Evolutionary conservation across 2,329 filamentous ascomycete species (phyloP).

Genomic region (Penicillium glabrum): DNA sequence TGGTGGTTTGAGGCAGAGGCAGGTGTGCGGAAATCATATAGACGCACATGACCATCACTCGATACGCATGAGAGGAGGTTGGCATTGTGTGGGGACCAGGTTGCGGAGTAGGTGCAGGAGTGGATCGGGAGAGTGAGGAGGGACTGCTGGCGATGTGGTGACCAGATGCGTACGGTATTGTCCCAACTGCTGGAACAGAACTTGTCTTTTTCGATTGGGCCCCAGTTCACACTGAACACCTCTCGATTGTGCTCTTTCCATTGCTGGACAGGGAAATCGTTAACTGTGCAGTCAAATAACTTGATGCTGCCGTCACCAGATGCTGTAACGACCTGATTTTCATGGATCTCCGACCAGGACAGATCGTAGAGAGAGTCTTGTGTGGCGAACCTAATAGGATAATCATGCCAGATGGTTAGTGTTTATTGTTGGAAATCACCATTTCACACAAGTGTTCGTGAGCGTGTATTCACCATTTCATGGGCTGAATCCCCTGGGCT

Average conservation of each 20-base stretch:
- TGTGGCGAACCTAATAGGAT: constrained; percentile 75
- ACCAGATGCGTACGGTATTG: constrained; percentile 94
- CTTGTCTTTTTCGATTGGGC: constrained; percentile 82
- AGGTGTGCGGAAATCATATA: constrained; percentile 90
- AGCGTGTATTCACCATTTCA: constrained; percentile 64
- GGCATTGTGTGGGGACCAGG: constrained; percentile 85
- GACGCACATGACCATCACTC: constrained; percentile 81
- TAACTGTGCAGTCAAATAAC: constrained; percentile 80
- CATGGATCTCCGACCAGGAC: constrained; percentile 93
- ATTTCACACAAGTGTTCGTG: not conserved
- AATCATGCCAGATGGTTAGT: not conserved
- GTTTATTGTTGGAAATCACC: not conserved
- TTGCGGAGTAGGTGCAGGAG: constrained; percentile 89
- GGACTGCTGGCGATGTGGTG: constrained; percentile 71
- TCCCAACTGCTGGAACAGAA: constrained; percentile 96
- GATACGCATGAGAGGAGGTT: constrained; percentile 83
- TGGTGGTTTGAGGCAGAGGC: constrained; percentile 85
- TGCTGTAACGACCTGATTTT: constrained; percentile 86
- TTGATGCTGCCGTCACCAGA: constrained; percentile 94
- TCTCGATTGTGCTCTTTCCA: constrained; percentile 94
- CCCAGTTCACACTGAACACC: constrained; percentile 91
- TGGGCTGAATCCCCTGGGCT: constrained; percentile 75
- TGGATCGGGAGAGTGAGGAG: constrained; percentile 86
- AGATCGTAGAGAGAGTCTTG: constrained; percentile 96
- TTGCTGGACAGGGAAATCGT: constrained; percentile 83